phyloP scores from a whole-genome alignment of 1,139 yeast genomes.

The Entelexis sorbosivorans region DNA sequence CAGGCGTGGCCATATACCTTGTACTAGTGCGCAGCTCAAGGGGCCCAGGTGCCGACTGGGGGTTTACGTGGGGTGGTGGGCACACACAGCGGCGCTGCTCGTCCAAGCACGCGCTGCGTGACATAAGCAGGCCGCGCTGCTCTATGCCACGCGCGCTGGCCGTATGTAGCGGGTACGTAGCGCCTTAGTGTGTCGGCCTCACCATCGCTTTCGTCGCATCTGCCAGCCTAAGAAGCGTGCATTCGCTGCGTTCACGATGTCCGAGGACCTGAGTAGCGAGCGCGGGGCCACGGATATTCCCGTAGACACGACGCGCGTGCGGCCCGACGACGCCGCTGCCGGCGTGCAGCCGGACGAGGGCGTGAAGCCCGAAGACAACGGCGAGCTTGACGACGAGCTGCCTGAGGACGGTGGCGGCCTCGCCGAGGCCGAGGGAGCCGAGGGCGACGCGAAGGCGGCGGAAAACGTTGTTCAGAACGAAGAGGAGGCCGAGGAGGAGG shows the following conservation, averaged over 20 bases:
- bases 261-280: slow-evolving; percentile 2
- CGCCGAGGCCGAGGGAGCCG: slow-evolving; percentile 6
- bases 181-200: too few species aligned
- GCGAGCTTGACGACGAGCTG: slow-evolving; percentile 4
- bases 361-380: slow-evolving; percentile 5
- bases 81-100: too few species aligned
- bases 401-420: slow-evolving; percentile 4
- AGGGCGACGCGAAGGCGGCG: background rate
- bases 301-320: slow-evolving; percentile 5
- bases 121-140: too few species aligned
- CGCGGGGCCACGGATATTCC: background rate
- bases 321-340: slow-evolving; percentile 1
- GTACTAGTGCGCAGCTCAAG: too few species aligned
- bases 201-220: too few species aligned
- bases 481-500: slow-evolving; percentile 6
- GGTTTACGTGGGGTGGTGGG: too few species aligned
- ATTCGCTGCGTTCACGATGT: background rate
- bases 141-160: too few species aligned
- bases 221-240: background rate
- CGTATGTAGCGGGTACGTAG: too few species aligned
- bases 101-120: too few species aligned
- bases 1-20: slow-evolving; percentile 1
- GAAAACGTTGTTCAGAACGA: background rate
- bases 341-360: background rate
- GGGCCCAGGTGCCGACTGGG: too few species aligned